A percentile compares a stretch with the other conserved stretches of the same genome.
Conservation (phyloP, 208 protist species). For the Leishmania turanica region DNA sequence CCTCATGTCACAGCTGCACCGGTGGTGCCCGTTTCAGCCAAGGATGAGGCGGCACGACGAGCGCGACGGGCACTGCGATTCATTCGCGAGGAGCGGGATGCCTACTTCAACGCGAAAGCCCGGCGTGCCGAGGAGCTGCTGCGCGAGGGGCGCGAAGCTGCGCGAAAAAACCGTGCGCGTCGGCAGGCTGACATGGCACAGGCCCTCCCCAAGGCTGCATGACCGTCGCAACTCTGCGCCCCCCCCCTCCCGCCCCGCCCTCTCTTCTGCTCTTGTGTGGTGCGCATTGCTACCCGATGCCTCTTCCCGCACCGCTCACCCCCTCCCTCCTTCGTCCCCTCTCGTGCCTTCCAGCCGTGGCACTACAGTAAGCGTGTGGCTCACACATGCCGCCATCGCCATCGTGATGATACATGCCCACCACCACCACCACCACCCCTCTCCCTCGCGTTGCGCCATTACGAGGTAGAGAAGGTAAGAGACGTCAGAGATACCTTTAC, state of each 20-base stretch:
- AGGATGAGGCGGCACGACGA: conserved; percentile 9
- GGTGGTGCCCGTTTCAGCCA: not conserved
- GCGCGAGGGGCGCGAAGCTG: conserved; percentile 16
- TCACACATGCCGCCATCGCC: not conserved
- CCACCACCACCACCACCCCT: too few species aligned
- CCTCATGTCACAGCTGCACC: not conserved
- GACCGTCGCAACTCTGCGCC: not conserved
- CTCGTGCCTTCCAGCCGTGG: not conserved
- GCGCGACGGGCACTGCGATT: conserved; percentile 19
- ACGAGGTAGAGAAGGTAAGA: not conserved
- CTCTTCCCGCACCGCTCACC: not conserved
- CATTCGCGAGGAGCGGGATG: conserved; percentile 26
- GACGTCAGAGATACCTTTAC: not conserved
- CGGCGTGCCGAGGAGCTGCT: conserved; percentile 30
- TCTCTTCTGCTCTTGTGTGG: not conserved
- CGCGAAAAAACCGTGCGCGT: conserved; percentile 11
- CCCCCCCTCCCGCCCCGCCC: not conserved
- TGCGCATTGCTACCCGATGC: not conserved
- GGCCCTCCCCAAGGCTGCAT: not conserved
- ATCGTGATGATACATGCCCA: not conserved
- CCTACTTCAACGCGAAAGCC: conserved; percentile 27
- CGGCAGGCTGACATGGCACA: conserved; percentile 4
- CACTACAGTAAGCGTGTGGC: not conserved
- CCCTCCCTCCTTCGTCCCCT: not conserved
- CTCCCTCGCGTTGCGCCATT: not conserved